Evolutionary conservation across 108 stramenopile genomes (phyloP).

Genomic region (Pseudonitzschia delicatissima): DNA sequence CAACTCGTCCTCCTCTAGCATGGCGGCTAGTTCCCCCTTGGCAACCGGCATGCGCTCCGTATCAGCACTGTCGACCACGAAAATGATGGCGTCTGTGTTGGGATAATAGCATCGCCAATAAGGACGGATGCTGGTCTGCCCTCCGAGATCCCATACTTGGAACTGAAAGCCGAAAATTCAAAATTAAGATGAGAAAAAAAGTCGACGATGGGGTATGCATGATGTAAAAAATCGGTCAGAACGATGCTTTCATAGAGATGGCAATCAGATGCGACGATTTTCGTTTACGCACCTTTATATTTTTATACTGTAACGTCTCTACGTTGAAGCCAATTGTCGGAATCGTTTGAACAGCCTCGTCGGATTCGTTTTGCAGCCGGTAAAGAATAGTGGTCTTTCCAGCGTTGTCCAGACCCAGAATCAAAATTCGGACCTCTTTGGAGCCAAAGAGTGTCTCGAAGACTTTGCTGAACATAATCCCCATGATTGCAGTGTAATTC

Average conservation of each 20-base stretch:
- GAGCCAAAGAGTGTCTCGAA: slow-evolving; percentile 96
- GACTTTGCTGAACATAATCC: slow-evolving; percentile 88
- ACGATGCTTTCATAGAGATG: too few relatives aligned
- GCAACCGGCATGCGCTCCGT: slow-evolving; percentile 94
- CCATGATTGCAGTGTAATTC: slow-evolving; percentile 84
- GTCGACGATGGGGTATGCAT: too few relatives aligned
- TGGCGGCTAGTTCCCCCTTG: slow-evolving; percentile 91
- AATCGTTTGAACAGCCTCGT: slow-evolving; percentile 93
- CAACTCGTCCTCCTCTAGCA: slow-evolving; percentile 99
- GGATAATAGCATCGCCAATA: slow-evolving; percentile 99
- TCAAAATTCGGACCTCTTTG: slow-evolving; percentile 98
- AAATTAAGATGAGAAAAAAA: neutral
- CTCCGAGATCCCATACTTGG: slow-evolving; percentile 99
- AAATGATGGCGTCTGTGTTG: slow-evolving; percentile 99
- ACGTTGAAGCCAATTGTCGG: slow-evolving; percentile 99
- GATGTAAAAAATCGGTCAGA: neutral
- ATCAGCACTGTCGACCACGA: slow-evolving; percentile 98
- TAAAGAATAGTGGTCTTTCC: slow-evolving; percentile 99
- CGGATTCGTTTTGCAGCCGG: slow-evolving; percentile 86
- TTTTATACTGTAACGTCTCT: slow-evolving; percentile 99
- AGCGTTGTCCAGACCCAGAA: slow-evolving; percentile 98
- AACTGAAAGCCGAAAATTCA: slow-evolving; percentile 53
- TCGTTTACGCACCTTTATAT: slow-evolving; percentile 93
- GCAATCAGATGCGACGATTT: too few relatives aligned
- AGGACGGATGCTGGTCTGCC: slow-evolving; percentile 98